Base-by-base conservation (phyloP, 441 rosid species). In the Adansonia madagascariensis region DNA sequence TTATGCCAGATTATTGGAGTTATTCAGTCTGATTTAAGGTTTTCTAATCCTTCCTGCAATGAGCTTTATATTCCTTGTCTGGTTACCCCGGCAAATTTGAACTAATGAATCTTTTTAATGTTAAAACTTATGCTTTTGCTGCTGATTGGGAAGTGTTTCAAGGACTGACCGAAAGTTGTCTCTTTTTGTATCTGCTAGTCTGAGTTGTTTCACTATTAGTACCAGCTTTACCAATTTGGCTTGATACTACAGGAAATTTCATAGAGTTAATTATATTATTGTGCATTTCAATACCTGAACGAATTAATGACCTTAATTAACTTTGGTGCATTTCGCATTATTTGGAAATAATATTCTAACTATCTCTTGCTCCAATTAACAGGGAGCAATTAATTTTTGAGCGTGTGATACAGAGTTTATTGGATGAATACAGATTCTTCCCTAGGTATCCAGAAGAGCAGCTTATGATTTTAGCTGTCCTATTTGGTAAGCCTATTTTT, bases 361-460 rank as follows among this genome's bases (percentile, higher is more conserved):
- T 53, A 5, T 7, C 8, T 53, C 20, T 55, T 55, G 60, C 15
- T 55, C 8, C 22, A 55, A 22, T 53, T 83, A 84, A 57, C 95
- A 95, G 99, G 98, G 99, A 95, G 78, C 89, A 89, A 64, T 84
- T 75, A 35, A 94, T 95, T 85, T 92, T 89, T 84, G 97, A 92
- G 35, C 94, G 95, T 87, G 92, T 95, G 97, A 94, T 95, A 83
- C 94, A 82, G 64, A 95, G 91, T 87, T 88, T 95, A 35, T 94
- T 95, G 46, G 98, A 95, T 84, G 99, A 95, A 75, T 94, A 95
- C 82, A 92, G 86, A 15, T 95, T 94, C 84, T 95, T 95, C 75
- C 97, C 95, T 55, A 94, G 89, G 83, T 95, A 94, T 87, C 98
- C 99, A 12, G 99, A 95, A 84, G 88, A 91, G 84, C 97, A 95